Evolutionary conservation across 78 protist species (phyloP).

Genomic region (Protostelium mycophagum): DNA sequence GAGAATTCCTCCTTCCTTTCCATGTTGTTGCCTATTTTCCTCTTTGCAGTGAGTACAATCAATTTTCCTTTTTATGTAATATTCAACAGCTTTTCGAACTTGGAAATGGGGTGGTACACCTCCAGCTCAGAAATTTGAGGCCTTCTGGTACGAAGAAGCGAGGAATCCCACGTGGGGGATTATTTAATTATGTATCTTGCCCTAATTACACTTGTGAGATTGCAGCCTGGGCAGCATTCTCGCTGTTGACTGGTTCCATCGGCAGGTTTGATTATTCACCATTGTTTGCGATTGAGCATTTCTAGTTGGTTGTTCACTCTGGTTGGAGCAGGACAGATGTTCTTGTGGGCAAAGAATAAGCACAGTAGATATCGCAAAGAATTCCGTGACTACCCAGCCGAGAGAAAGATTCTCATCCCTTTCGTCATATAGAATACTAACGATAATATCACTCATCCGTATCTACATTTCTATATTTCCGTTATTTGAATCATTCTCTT

Average conservation of each 20-base stretch:
- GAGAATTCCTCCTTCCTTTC: neutral
- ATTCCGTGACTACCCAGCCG: constrained; percentile 53
- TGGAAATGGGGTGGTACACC: constrained; percentile 48
- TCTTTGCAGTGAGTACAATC: neutral
- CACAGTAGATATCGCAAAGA: constrained; percentile 57
- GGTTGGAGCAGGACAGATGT: constrained; percentile 78
- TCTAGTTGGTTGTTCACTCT: constrained; percentile 48
- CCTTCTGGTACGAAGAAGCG: constrained; percentile 60
- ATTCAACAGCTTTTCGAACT: constrained; percentile 18
- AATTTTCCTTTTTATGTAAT: neutral
- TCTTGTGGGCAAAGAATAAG: constrained; percentile 76
- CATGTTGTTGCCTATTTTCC: constrained; percentile 19
- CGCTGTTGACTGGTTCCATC: constrained; percentile 50
- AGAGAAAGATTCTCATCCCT: constrained; percentile 69
- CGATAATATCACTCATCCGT: no score
- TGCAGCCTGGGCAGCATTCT: constrained; percentile 72
- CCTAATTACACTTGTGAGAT: constrained; percentile 85
- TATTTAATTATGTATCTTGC: constrained; percentile 71
- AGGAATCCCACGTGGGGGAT: constrained; percentile 52
- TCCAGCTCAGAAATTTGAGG: constrained; percentile 66
- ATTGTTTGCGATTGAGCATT: neutral
- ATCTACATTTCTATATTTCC: no score
- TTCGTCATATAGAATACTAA: constrained; percentile 61
- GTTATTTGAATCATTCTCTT: no score
- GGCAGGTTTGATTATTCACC: neutral